Evolutionary conservation across 176 grass and related monocot genomes (phyloP).

Genomic region (Oryza meyeriana): DNA sequence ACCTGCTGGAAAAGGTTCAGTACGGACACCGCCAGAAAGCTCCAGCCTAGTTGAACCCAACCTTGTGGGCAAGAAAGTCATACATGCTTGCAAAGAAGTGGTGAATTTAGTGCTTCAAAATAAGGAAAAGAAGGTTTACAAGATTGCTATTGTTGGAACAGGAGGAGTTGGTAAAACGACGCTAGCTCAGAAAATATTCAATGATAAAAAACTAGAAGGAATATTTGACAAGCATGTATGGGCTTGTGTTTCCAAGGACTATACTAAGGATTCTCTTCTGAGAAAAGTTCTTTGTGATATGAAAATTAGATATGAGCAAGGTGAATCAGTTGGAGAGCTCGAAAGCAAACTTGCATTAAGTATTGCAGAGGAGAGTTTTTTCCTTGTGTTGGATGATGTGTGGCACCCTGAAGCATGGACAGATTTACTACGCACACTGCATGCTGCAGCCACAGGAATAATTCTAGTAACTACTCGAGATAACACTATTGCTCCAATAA

Average conservation of each 20-base stretch:
- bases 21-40: background rate
- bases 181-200: conserved; percentile 33
- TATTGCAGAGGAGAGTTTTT: conserved; percentile 18
- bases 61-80: conserved; percentile 29
- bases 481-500: conserved; percentile 3
- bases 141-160: conserved; percentile 22
- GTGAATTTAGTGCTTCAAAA: background rate
- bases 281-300: background rate
- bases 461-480: conserved; percentile 39
- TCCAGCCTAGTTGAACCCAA: conserved; percentile 22
- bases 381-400: conserved; percentile 46
- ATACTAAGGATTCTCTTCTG: background rate
- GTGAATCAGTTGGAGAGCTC: conserved; percentile 23
- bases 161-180: conserved; percentile 37
- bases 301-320: background rate
- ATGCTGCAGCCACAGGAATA: conserved; percentile 1
- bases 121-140: background rate
- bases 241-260: conserved; percentile 23
- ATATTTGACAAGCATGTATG: conserved; percentile 13
- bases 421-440: conserved; percentile 6
- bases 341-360: background rate
- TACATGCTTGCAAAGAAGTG: background rate
- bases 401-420: conserved; percentile 33
- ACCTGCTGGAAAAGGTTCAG: background rate
- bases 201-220: background rate